Evolutionary conservation across 2,329 filamentous ascomycete genomes (phyloP).

Genomic region (Penicillium crustosum): DNA sequence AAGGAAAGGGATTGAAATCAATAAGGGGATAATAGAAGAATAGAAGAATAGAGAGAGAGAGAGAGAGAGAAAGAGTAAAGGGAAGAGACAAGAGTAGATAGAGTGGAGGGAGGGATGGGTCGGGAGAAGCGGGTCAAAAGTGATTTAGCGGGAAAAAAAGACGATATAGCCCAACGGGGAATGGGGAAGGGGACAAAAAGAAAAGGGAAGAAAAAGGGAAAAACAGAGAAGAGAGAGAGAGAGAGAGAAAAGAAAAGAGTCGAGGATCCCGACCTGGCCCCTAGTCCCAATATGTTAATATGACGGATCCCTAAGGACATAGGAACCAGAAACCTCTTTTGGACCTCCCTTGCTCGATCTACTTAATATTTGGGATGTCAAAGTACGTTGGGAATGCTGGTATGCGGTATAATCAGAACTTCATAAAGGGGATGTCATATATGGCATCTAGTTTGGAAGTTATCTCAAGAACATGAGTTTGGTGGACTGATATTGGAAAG

Average conservation of each 20-base stretch:
- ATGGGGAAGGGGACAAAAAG: conserved; percentile 10
- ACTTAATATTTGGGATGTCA: background rate
- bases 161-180: conserved; percentile 7
- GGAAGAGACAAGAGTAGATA: conserved; percentile 11
- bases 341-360: conserved; percentile 14
- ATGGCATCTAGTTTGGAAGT: background rate
- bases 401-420: conserved; percentile 1
- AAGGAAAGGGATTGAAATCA: background rate
- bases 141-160: conserved; percentile 10
- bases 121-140: conserved; percentile 13
- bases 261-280: conserved; percentile 39
- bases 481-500: background rate
- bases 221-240: conserved; percentile 12
- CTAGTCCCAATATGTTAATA: conserved; percentile 45
- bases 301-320: conserved; percentile 38
- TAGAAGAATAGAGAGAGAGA: conserved; percentile 3
- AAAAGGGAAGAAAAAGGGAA: conserved; percentile 16
- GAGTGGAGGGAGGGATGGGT: conserved; percentile 16
- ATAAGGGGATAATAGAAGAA: conserved; percentile 2
- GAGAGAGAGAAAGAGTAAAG: background rate
- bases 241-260: conserved; percentile 23
- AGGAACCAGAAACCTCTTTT: conserved; percentile 7
- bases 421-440: background rate
- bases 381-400: conserved; percentile 2
- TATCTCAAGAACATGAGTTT: background rate